Base-by-base conservation (phyloP, 2,329 filamentous ascomycete genomes). In the Beauveria caledonica region DNA sequence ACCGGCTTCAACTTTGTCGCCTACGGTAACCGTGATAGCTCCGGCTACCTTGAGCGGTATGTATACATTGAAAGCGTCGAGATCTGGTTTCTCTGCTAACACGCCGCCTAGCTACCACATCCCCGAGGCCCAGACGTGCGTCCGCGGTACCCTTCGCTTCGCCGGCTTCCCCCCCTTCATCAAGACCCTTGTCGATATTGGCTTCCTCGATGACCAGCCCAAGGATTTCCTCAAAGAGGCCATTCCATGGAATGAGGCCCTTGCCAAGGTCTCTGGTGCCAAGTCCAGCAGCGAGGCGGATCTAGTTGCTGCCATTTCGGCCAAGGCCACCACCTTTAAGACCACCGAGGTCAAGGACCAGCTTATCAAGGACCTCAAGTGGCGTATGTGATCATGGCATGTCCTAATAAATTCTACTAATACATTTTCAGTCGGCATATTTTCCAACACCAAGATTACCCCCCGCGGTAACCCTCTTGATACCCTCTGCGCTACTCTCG, bases 21-120 rank as follows among this genome's bases (percentile, higher is more conserved):
- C 46, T 97, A 97, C 77, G 89, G 89, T 61, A 97, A 97, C 85
- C 83, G 92, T 67, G 92, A 97, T 77, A 92, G 87, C 21, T 94
- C 90, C 17, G 81, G 84, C 9, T 97, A 94, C 85, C 87, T 86
- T 71, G 87, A 96, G 80, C 86, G 90, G 58, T 60, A 51, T 19
- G 58, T 53, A 60, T 3, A 33, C n/a, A 2, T 19, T 2, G 11
- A 29, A 4, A 17, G 5, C 2, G 21, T 15, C 23, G 19, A 45
- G 17, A 21, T 6, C 1, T 2, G 10, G 2, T 2, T 4, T 17
- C 6, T 9, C 17, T 29, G 39, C 50, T 54, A 29, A 54, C 11
- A 21, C 23, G 13, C 8, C 23, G 3, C 19, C 10, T 21, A 61
- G 52, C 64, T 97, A 97, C 83, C 77, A 85, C 75, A 97, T 97